Evolutionary conservation across 2,329 filamentous ascomycete species (phyloP).

Genomic region (Penicillium fuscoglaucum): DNA sequence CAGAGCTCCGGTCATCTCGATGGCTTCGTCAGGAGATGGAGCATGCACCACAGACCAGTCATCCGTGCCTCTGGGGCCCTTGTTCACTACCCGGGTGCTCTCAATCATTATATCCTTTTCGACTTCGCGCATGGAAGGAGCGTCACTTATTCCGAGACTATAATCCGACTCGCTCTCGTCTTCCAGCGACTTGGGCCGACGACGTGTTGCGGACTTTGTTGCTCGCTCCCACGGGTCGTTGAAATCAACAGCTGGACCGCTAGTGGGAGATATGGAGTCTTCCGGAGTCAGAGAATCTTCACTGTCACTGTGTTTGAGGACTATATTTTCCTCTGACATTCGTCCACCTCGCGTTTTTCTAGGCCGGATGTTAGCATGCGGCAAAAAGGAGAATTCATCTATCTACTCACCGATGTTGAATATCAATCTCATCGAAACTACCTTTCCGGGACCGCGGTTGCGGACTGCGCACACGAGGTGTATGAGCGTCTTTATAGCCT

Average conservation of each 20-base stretch:
- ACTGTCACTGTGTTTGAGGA: constrained; percentile 39
- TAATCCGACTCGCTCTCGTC: constrained; percentile 5
- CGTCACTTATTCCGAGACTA: constrained; percentile 2
- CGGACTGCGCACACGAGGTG: constrained; percentile 32
- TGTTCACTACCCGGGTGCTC: not conserved
- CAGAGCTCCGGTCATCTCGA: constrained; percentile 24
- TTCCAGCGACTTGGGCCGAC: constrained; percentile 2
- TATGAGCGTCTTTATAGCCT: constrained; percentile 30
- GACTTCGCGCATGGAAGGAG: constrained; percentile 3
- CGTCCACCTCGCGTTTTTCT: constrained; percentile 30
- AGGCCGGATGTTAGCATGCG: not conserved
- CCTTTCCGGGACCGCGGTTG: constrained; percentile 29
- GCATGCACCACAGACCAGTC: constrained; percentile 83
- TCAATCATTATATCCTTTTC: constrained; percentile 5
- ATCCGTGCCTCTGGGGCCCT: constrained; percentile 65
- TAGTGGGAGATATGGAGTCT: constrained; percentile 38
- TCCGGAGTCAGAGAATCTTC: constrained; percentile 30
- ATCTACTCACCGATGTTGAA: constrained; percentile 51
- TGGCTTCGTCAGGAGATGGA: constrained; percentile 44
- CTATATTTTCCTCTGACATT: constrained; percentile 28
- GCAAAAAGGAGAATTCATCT: not conserved
- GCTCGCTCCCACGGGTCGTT: constrained; percentile 18
- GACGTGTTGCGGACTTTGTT: not conserved
- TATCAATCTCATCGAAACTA: constrained; percentile 57
- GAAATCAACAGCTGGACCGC: constrained; percentile 26